These are phyloP conservation scores for Graphilbum fragrans DNA, from an alignment of 2,329 filamentous ascomycete species.

Conservation along the genomic window DNA sequence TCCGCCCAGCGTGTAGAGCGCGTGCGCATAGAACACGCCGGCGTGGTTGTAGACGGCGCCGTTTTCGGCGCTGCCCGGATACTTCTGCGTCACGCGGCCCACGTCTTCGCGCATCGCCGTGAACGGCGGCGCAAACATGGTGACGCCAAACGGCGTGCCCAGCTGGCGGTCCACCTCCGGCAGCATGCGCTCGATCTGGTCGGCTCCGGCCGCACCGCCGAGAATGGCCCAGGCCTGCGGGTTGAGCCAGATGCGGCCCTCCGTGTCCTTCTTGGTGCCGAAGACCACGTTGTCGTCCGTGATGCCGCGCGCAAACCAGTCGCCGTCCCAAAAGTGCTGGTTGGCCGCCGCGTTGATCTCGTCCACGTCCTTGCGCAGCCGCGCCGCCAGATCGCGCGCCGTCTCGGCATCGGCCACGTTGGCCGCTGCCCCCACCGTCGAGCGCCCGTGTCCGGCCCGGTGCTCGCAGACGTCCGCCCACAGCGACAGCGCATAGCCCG, in stretches of 20 bases:
- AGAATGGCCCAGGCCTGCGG: slow-evolving; percentile 44
- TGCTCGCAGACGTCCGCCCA: slow-evolving; percentile 41
- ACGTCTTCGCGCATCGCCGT: slow-evolving; percentile 44
- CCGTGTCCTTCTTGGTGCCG: slow-evolving; percentile 34
- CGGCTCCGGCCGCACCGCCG: slow-evolving; percentile 32
- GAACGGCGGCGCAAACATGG: slow-evolving; percentile 44
- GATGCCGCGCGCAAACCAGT: slow-evolving; percentile 46
- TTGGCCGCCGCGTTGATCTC: slow-evolving; percentile 38
- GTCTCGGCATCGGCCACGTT: not conserved
- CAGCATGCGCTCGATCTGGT: slow-evolving; percentile 31
- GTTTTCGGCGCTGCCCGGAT: slow-evolving; percentile 45
- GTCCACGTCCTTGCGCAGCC: slow-evolving; percentile 30
- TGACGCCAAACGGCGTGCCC: slow-evolving; percentile 37
- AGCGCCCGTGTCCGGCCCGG: slow-evolving; percentile 19
- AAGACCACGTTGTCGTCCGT: slow-evolving; percentile 42
- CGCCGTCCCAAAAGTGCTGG: slow-evolving; percentile 40
- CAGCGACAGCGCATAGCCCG: slow-evolving; percentile 36
- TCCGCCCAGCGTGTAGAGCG: slow-evolving; percentile 34
- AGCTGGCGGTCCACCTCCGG: slow-evolving; percentile 37
- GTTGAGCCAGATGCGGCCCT: slow-evolving; percentile 46
- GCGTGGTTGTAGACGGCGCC: slow-evolving; percentile 47
- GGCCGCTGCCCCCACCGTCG: not conserved
- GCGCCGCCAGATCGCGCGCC: slow-evolving; percentile 19
- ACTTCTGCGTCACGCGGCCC: slow-evolving; percentile 46
- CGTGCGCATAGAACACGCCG: slow-evolving; percentile 40